Evolutionary conservation across 495 filamentous ascomycete genomes (phyloP).

Genomic region (Rhypophila decipiens): DNA sequence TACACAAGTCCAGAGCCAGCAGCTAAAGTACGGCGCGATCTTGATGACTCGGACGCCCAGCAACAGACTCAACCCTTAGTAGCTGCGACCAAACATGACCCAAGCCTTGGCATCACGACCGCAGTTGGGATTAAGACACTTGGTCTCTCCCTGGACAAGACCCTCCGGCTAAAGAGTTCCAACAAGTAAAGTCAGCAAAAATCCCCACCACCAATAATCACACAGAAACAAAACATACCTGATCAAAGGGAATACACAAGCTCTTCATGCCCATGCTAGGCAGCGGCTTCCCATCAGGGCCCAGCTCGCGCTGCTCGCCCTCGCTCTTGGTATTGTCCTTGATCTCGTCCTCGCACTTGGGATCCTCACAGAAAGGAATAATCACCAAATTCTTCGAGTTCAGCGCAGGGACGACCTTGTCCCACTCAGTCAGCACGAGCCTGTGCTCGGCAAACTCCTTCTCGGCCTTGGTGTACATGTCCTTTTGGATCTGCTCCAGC

Average conservation of each 20-base stretch:
- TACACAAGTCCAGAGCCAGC: too few species aligned
- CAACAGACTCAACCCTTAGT: too few species aligned
- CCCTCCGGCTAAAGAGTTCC: conserved; percentile 68
- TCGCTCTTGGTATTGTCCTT: conserved; percentile 80
- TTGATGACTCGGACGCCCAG: too few species aligned
- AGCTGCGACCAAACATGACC: conserved; percentile 77
- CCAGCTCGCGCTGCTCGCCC: conserved; percentile 57
- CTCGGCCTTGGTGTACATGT: conserved; percentile 80
- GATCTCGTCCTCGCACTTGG: conserved; percentile 86
- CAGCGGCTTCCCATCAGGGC: conserved; percentile 68
- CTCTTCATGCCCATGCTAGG: conserved; percentile 97
- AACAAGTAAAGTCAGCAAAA: too few species aligned
- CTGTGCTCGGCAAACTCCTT: conserved; percentile 69
- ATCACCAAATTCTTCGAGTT: conserved; percentile 87
- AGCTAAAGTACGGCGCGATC: too few species aligned
- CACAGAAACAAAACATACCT: conserved; percentile 32
- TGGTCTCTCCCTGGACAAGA: conserved; percentile 70
- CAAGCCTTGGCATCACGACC: conserved; percentile 64
- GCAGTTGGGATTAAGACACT: conserved; percentile 87
- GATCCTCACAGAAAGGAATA: conserved; percentile 75
- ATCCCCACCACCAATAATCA: too few species aligned
- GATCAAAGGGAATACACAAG: conserved; percentile 95
- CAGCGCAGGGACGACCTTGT: conserved; percentile 78
- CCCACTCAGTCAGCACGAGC: conserved; percentile 76
- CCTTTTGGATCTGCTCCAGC: conserved; percentile 80